phyloP scores from a whole-genome alignment of 1,139 yeast species.

The Magnusiomyces magnusii region DNA sequence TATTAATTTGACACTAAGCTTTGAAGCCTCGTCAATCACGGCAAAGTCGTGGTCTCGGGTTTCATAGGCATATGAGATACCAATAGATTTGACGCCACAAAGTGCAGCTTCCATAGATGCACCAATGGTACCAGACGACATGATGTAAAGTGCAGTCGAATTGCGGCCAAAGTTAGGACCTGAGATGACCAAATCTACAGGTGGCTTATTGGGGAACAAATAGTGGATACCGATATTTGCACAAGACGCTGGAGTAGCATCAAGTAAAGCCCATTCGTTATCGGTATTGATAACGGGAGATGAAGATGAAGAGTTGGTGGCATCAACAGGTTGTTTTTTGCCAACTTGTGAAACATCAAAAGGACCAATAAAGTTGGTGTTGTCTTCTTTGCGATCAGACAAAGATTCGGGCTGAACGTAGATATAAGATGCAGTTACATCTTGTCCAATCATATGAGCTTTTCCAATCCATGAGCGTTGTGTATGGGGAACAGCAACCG shows the following conservation, averaged over 20 bases:
- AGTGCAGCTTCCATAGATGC: conserved; percentile 95
- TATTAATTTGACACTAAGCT: conserved; percentile 55
- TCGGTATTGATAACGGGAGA: too few species aligned
- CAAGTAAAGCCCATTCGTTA: conserved; percentile 79
- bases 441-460: conserved; percentile 88
- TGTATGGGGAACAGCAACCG: conserved; percentile 65
- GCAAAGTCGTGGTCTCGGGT: conserved; percentile 46
- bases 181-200: conserved; percentile 77
- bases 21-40: conserved; percentile 58
- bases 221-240: conserved; percentile 85
- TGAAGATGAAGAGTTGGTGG: too few species aligned
- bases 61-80: conserved; percentile 73
- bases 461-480: conserved; percentile 92
- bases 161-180: conserved; percentile 97
- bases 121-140: conserved; percentile 95
- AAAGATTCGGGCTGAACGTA: conserved; percentile 16
- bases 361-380: conserved; percentile 49
- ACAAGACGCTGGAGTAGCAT: conserved; percentile 95
- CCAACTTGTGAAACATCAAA: conserved; percentile 34
- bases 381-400: neutral
- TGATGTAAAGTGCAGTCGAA: conserved; percentile 79
- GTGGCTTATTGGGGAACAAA: conserved; percentile 44
- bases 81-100: conserved; percentile 67
- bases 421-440: conserved; percentile 58
- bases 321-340: conserved; percentile 31